phyloP scores from a whole-genome alignment of 2,329 filamentous ascomycete species.

The Trichoderma koningii region DNA sequence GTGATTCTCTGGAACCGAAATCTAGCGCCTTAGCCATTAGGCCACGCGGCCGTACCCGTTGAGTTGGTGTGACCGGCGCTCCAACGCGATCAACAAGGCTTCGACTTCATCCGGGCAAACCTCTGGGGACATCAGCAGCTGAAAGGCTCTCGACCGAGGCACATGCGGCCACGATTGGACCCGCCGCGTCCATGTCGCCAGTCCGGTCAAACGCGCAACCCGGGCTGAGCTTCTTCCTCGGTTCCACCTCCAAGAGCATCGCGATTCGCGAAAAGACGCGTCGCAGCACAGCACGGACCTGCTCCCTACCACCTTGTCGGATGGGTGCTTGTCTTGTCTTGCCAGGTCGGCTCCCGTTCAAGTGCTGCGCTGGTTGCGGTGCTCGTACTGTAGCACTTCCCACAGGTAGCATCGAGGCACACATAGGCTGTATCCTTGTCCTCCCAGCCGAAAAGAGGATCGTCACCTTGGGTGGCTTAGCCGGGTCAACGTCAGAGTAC shows the following conservation, averaged over 20 bases:
- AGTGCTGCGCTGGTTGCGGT: not conserved
- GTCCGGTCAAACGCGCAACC: too few relatives aligned
- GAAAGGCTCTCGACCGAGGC: constrained; percentile 25
- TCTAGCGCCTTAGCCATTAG: constrained; percentile 44
- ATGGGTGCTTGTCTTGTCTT: not conserved
- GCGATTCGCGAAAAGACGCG: constrained; percentile 25
- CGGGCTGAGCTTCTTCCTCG: constrained; percentile 9
- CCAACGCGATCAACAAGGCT: constrained; percentile 22
- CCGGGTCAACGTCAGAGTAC: too few relatives aligned
- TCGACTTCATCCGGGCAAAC: constrained; percentile 10
- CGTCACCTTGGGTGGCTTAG: not conserved
- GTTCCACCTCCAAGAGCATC: not conserved
- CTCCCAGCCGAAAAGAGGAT: not conserved
- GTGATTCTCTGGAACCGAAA: constrained; percentile 35
- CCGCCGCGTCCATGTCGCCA: constrained; percentile 10
- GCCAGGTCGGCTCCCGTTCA: not conserved
- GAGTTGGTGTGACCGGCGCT: constrained; percentile 5
- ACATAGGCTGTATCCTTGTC: constrained; percentile 14
- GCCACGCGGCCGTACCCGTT: constrained; percentile 38
- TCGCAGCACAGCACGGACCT: constrained; percentile 22
- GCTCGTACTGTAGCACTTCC: too few relatives aligned
- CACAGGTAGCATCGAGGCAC: not conserved
- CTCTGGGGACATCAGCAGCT: constrained; percentile 23
- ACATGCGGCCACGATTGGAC: constrained; percentile 19
- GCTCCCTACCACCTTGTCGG: constrained; percentile 22